Evolutionary conservation across 257 asterid genomes (phyloP).

Genomic region (Solanum lignicaule): DNA sequence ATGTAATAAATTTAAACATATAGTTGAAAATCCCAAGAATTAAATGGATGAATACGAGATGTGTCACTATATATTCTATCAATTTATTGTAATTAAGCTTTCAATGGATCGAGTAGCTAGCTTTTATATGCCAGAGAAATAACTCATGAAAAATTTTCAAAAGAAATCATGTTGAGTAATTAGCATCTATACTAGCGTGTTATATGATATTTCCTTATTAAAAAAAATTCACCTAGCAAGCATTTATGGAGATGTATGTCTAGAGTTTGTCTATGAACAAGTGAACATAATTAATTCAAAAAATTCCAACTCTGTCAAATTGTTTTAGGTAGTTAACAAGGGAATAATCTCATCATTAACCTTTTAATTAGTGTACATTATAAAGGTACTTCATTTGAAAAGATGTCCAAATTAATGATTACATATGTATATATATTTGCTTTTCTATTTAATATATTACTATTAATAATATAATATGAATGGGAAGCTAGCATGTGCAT

Average conservation of each 20-base stretch:
- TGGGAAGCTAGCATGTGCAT: conserved; percentile 45
- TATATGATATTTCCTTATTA: neutral
- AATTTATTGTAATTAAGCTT: neutral
- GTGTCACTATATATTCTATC: neutral
- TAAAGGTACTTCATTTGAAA: conserved; percentile 3
- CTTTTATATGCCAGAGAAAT: neutral
- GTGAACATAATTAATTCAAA: neutral
- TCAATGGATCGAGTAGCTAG: neutral
- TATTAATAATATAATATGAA: neutral
- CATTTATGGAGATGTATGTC: neutral
- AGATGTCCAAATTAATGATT: conserved; percentile 2
- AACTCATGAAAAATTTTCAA: neutral
- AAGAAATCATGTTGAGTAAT: neutral
- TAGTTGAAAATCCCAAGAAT: neutral
- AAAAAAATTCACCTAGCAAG: neutral
- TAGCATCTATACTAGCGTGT: neutral
- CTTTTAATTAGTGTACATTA: conserved; percentile 15
- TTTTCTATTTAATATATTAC: too few relatives aligned
- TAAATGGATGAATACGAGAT: neutral
- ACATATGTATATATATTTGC: neutral
- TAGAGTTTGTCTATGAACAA: neutral
- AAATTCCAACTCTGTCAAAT: neutral
- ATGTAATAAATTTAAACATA: neutral
- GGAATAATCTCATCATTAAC: conserved; percentile 34
- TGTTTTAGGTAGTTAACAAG: conserved; percentile 17